Conservation (phyloP, 345 rosid species). For the Cardamine occulta region DNA sequence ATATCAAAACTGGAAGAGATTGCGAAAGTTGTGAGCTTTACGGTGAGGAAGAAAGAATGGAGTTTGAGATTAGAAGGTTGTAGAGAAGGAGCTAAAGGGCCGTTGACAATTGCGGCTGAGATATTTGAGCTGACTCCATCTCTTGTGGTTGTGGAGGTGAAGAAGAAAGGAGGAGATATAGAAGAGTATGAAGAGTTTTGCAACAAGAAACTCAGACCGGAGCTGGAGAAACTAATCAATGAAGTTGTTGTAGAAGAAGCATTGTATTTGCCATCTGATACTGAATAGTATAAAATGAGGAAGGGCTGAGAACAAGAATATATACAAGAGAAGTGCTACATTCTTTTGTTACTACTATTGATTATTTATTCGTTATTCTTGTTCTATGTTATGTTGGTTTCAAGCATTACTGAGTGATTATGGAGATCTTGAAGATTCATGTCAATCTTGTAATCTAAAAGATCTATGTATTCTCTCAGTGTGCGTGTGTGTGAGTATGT, state of each 20-base stretch:
- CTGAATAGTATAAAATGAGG: conserved; percentile 46
- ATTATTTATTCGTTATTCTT: conserved; percentile 14
- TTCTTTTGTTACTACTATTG: conserved; percentile 28
- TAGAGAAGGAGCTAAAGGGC: conserved; percentile 68
- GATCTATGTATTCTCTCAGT: conserved; percentile 15
- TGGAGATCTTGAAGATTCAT: neutral
- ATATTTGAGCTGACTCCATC: conserved; percentile 63
- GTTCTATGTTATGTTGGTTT: conserved; percentile 5
- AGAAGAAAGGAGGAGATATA: conserved; percentile 83
- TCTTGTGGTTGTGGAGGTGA: conserved; percentile 81
- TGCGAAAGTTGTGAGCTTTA: conserved; percentile 65
- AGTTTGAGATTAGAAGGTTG: conserved; percentile 74
- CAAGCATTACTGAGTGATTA: neutral
- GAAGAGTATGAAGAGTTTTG: conserved; percentile 87
- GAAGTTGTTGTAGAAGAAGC: conserved; percentile 38
- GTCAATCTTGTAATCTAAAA: neutral
- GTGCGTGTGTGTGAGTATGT: neutral
- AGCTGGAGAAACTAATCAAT: conserved; percentile 61
- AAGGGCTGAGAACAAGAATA: conserved; percentile 42
- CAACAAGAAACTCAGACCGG: conserved; percentile 71
- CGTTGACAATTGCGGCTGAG: conserved; percentile 66
- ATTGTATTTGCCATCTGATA: conserved; percentile 66
- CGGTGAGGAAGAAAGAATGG: conserved; percentile 79
- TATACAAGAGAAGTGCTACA: conserved; percentile 16
- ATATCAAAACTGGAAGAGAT: conserved; percentile 74